A percentile compares a stretch with the other conserved stretches of the same genome.
phyloP scores from a whole-genome alignment of 2,329 filamentous ascomycete species.

The Mycogone perniciosa region DNA sequence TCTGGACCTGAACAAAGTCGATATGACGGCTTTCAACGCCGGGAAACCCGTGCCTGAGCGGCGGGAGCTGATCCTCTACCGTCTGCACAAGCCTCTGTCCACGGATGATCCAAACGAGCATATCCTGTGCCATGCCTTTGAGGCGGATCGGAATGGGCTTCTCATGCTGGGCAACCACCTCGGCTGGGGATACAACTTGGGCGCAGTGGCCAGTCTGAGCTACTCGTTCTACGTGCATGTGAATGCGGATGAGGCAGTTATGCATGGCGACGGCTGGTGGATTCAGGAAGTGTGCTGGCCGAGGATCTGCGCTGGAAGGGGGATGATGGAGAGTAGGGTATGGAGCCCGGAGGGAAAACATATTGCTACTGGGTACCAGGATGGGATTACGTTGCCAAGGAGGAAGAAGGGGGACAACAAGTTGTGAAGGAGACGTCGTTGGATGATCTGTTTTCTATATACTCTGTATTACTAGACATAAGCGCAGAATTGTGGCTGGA shows the following conservation, averaged over 20 bases:
- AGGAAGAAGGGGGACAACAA: slow-evolving; percentile 18
- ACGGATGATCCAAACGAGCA: slow-evolving; percentile 37
- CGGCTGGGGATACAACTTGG: slow-evolving; percentile 38
- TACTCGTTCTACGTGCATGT: slow-evolving; percentile 49
- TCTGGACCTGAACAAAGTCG: slow-evolving; percentile 50
- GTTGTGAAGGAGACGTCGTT: slow-evolving; percentile 16
- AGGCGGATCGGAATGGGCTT: slow-evolving; percentile 48
- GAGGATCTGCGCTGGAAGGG: slow-evolving; percentile 39
- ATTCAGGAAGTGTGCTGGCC: slow-evolving; percentile 47
- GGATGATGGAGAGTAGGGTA: slow-evolving; percentile 42
- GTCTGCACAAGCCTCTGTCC: slow-evolving; percentile 38
- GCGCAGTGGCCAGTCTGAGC: slow-evolving; percentile 39
- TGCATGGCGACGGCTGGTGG: slow-evolving; percentile 46
- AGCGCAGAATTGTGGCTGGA: no score
- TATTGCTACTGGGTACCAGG: slow-evolving; percentile 49
- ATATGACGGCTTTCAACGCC: slow-evolving; percentile 41
- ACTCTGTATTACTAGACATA: no score
- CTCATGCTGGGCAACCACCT: slow-evolving; percentile 45
- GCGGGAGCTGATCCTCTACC: slow-evolving; percentile 45
- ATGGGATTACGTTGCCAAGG: slow-evolving; percentile 37
- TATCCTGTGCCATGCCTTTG: slow-evolving; percentile 43
- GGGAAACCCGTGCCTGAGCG: slow-evolving; percentile 36
- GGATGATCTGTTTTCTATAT: no score
- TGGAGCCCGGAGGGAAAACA: slow-evolving; percentile 49
- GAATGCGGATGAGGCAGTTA: slow-evolving; percentile 41